Base-by-base conservation (phyloP, 1,284 basidiomycete genomes). In the Trichosporon coremiiforme region DNA sequence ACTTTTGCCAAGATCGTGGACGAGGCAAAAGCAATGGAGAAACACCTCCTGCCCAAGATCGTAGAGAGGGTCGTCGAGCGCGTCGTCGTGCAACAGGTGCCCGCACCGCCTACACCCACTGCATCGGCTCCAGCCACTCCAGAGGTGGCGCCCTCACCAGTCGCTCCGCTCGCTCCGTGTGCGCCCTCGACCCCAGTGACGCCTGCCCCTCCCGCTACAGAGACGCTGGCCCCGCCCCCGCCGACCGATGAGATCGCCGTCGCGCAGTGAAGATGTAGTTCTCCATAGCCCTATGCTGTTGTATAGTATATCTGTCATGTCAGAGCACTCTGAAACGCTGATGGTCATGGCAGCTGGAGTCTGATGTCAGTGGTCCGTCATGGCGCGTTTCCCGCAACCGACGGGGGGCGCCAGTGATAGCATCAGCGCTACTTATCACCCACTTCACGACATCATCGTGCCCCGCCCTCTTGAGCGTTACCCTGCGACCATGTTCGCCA, bases 1-100 rank as follows among this genome's bases (percentile, higher is more conserved):
- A 62, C 57, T 8, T 62, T 62, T 22, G 57, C 57, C 31, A 62
- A 33, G 57, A 22, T 62, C 57, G 57, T 62, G 29, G 57, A 33
- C 29, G 57, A 62, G 17, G 57, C 57, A 2, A 62, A 31, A 17
- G 57, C 57, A 2, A n/a, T 33, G 57, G 57, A 62, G 57, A 33
- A 62, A 29, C 29, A 62, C 57, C 29, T 33, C 31, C 10, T n/a
- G 31, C 33, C 57, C 2, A 35, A 33, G 33, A 17, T 33, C 8
- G 29, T 62, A 31, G 57, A 33, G 29, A 62, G 13, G 57, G 31
- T 33, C 8, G 17, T 62, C 33, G 57, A 33, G 29, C 29, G 57
- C 17, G 29, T 62, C 15, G 10, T 33, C 4, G 17, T 62, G 31
- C 31, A 53, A 9, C 10, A 53, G 17, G 45, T 47, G 45, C 45